These are phyloP conservation scores for Saccharomycopsis oosterbeekiorum DNA, from an alignment of 805 yeast genomes.

Conservation along the genomic window DNA sequence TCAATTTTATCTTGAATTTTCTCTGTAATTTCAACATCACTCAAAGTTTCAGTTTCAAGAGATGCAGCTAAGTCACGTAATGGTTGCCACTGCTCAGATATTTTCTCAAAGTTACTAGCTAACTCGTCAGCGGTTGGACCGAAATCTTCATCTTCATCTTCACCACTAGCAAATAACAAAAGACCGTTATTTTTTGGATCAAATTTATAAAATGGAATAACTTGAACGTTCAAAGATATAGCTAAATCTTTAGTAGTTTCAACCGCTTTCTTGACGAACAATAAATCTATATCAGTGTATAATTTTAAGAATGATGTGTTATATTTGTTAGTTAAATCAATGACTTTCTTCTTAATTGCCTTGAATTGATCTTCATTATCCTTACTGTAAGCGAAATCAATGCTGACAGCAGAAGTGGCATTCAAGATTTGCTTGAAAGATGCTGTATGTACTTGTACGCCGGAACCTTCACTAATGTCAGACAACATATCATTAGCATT, in stretches of 20 bases:
- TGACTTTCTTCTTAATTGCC: conserved; percentile 60
- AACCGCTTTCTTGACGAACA: conserved; percentile 41
- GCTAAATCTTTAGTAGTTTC: conserved; percentile 33
- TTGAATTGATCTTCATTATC: conserved; percentile 40
- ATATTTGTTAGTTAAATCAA: conserved; percentile 59
- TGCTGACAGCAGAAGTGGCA: conserved; percentile 35
- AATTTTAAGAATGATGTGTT: conserved; percentile 55
- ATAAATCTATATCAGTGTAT: conserved; percentile 57
- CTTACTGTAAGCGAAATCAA: conserved; percentile 47
- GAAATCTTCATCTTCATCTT: conserved; percentile 52
- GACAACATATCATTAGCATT: conserved; percentile 39
- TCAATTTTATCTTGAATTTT: background rate
- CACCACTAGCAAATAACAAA: conserved; percentile 42
- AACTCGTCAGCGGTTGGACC: conserved; percentile 59
- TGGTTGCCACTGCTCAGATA: conserved; percentile 42
- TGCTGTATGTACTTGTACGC: conserved; percentile 41
- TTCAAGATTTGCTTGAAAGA: conserved; percentile 35
- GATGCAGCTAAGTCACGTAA: conserved; percentile 50
- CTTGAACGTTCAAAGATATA: conserved; percentile 38
- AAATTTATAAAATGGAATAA: conserved; percentile 45
- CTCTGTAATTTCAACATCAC: conserved; percentile 14
- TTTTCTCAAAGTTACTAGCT: conserved; percentile 41
- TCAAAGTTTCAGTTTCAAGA: conserved; percentile 41
- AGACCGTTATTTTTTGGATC: conserved; percentile 33
- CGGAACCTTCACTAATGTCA: conserved; percentile 30